Evolutionary conservation across 768 basidiomycete genomes (phyloP).

Genomic region (Pisolithus orientalis): DNA sequence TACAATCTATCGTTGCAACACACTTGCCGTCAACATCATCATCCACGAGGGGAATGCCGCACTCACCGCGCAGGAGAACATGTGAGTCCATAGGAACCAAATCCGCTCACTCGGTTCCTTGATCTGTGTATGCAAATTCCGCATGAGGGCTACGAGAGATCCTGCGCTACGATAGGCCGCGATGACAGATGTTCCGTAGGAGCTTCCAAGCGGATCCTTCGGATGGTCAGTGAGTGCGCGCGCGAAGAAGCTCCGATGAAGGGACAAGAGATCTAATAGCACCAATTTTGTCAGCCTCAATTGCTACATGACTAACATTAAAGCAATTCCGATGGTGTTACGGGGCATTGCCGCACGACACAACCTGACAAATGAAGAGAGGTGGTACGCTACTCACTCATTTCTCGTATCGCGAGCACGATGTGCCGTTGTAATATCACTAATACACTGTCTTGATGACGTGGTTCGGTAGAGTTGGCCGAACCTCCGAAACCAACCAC

Average conservation of each 20-base stretch:
- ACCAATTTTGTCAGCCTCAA: conserved; percentile 12
- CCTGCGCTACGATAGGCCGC: conserved; percentile 71
- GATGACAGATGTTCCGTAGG: conserved; percentile 67
- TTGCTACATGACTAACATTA: background rate
- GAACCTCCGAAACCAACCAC: conserved; percentile 61
- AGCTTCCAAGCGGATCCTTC: conserved; percentile 66
- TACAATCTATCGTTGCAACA: conserved; percentile 39
- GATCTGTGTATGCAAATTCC: conserved; percentile 58
- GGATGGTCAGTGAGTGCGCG: conserved; percentile 68
- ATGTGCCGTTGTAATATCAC: conserved; percentile 61
- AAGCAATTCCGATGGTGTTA: background rate
- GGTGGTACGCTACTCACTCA: conserved; percentile 41
- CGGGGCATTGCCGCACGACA: background rate
- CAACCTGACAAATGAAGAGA: background rate
- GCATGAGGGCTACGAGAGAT: conserved; percentile 63
- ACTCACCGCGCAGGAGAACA: conserved; percentile 60
- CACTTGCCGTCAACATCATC: background rate
- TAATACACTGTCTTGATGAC: conserved; percentile 26
- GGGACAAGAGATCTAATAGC: conserved; percentile 53
- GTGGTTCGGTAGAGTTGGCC: conserved; percentile 37
- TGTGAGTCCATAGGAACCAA: conserved; percentile 47
- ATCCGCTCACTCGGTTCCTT: conserved; percentile 59
- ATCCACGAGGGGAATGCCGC: background rate
- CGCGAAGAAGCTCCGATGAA: conserved; percentile 71
- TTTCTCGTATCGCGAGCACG: conserved; percentile 61